These are phyloP conservation scores for Penicillium silybi DNA, from an alignment of 495 filamentous ascomycete genomes.

Conservation along the genomic window DNA sequence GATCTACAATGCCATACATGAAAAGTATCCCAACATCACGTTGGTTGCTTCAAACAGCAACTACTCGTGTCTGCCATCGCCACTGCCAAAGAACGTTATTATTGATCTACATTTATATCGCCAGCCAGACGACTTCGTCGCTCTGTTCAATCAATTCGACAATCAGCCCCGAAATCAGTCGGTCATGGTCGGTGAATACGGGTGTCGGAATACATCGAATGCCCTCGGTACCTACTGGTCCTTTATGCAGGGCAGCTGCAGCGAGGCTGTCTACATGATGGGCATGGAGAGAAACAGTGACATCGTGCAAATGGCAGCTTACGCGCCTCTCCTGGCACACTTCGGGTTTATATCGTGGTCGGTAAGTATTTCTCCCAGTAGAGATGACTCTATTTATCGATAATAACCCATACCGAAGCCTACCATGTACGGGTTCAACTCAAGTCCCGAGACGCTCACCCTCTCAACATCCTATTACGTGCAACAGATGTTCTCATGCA, in stretches of 20 bases:
- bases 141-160: constrained; percentile 54
- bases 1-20: constrained; percentile 43
- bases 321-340: constrained; percentile 46
- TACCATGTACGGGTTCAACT: constrained; percentile 38
- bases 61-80: constrained; percentile 22
- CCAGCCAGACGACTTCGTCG: constrained; percentile 45
- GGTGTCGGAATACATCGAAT: constrained; percentile 48
- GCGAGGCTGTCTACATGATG: constrained; percentile 64
- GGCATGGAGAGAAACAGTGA: constrained; percentile 65
- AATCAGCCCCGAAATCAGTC: constrained; percentile 39
- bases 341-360: constrained; percentile 42
- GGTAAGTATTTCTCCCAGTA: constrained; percentile 15
- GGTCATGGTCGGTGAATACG: constrained; percentile 54
- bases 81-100: constrained; percentile 30
- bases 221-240: constrained; percentile 29
- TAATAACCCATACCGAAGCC: constrained; percentile 16
- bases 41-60: constrained; percentile 40
- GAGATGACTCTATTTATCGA: neutral
- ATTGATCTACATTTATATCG: constrained; percentile 51
- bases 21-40: constrained; percentile 43
- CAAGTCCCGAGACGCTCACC: constrained; percentile 42
- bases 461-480: constrained; percentile 33
- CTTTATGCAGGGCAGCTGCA: constrained; percentile 55
- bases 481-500: constrained; percentile 48
- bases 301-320: constrained; percentile 50